Conservation (phyloP, 148 eudicot genomes). For the Arbutus unedo region DNA sequence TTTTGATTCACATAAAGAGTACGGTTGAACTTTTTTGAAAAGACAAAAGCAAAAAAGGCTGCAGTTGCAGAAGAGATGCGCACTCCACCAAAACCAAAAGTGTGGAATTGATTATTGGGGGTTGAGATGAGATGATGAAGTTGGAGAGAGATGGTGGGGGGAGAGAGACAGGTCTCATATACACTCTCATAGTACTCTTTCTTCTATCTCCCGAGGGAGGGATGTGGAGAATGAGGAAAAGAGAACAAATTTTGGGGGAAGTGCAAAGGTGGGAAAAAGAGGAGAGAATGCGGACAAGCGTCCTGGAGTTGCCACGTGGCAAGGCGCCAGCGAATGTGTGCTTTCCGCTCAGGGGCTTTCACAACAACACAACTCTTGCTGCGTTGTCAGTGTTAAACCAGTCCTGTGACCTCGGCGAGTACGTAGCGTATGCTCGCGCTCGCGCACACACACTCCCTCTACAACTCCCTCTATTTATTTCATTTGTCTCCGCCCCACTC, state of each 20-base stretch:
- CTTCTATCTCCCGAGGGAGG: background rate
- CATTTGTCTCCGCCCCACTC: conserved; percentile 5
- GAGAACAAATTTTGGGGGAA: background rate
- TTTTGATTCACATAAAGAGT: too few relatives aligned
- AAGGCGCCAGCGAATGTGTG: conserved; percentile 17
- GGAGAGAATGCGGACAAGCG: conserved; percentile 26
- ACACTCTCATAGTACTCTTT: background rate
- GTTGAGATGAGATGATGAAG: background rate
- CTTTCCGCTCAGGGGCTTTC: conserved; percentile 19
- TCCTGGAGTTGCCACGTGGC: conserved; percentile 35
- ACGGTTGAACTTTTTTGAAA: too few relatives aligned
- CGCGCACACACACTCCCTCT: conserved; percentile 1
- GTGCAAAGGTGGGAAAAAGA: conserved; percentile 2
- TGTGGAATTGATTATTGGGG: conserved; percentile 7
- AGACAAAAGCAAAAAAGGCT: too few relatives aligned
- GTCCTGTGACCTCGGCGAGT: conserved; percentile 30
- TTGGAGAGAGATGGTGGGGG: too few relatives aligned
- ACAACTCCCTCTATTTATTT: conserved; percentile 13
- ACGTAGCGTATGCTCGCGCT: conserved; percentile 19
- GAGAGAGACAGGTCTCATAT: background rate
- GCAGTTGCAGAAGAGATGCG: too few relatives aligned
- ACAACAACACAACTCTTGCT: conserved; percentile 16
- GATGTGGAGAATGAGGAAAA: background rate
- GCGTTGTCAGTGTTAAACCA: conserved; percentile 36
- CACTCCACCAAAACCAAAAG: background rate